These are phyloP conservation scores for Lindgomyces ingoldianus DNA, from an alignment of 495 filamentous ascomycete genomes.

Conservation along the genomic window DNA sequence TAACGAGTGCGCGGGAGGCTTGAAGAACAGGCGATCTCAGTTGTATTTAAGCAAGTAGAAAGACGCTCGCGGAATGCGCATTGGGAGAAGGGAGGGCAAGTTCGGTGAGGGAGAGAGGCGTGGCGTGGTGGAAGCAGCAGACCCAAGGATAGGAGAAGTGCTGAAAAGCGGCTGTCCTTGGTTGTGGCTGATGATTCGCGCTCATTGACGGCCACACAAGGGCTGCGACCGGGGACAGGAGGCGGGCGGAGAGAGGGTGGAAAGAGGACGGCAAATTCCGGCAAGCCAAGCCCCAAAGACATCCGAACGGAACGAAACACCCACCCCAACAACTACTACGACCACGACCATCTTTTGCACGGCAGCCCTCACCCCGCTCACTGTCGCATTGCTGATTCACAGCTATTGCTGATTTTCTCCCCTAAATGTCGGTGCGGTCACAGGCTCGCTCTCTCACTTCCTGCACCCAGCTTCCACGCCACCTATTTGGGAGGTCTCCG, in stretches of 20 bases:
- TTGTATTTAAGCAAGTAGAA: slow-evolving; percentile 1
- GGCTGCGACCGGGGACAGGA: background rate
- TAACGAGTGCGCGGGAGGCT: background rate
- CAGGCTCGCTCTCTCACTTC: background rate
- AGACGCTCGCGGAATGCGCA: background rate
- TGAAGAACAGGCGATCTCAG: background rate
- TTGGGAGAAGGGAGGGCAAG: background rate
- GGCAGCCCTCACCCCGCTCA: background rate
- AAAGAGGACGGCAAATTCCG: too few relatives aligned
- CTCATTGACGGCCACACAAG: background rate
- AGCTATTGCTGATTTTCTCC: background rate
- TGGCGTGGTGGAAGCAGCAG: background rate
- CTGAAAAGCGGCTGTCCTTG: background rate
- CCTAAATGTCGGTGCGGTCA: background rate
- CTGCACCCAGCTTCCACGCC: background rate
- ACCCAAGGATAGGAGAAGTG: background rate
- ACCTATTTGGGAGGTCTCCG: too few relatives aligned
- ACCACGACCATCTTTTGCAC: background rate
- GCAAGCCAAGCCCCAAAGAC: too few relatives aligned
- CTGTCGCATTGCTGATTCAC: background rate
- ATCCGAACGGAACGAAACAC: background rate
- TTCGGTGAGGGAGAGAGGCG: background rate
- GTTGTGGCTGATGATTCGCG: background rate
- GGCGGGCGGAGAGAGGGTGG: too few relatives aligned
- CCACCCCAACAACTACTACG: background rate